Evolutionary conservation across 129 eudicot genomes (phyloP).

Genomic region (Flaveria brownii): DNA sequence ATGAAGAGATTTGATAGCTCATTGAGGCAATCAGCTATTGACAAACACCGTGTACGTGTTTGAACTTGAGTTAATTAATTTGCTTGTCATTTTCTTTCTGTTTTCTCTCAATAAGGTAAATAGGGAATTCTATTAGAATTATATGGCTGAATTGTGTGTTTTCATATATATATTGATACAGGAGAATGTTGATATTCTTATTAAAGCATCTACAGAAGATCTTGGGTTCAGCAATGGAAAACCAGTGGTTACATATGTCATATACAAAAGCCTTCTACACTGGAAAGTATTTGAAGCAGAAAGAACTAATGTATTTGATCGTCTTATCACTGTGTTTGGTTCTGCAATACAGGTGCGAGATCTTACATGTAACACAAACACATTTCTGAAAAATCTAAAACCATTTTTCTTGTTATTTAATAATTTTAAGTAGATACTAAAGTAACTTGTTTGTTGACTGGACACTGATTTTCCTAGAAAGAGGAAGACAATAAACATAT

Average conservation of each 20-base stretch:
- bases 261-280: slow-evolving; percentile 91
- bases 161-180: slow-evolving; percentile 31
- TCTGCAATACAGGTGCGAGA: slow-evolving; percentile 80
- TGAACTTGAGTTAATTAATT: slow-evolving; percentile 24
- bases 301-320: slow-evolving; percentile 86
- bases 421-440: slow-evolving; percentile 10
- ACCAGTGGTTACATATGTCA: slow-evolving; percentile 86
- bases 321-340: slow-evolving; percentile 82
- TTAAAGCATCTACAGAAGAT: slow-evolving; percentile 69
- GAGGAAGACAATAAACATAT: slow-evolving; percentile 74
- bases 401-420: not conserved
- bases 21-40: slow-evolving; percentile 52
- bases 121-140: not conserved
- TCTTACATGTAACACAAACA: slow-evolving; percentile 9
- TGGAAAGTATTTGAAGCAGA: slow-evolving; percentile 98
- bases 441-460: slow-evolving; percentile 11
- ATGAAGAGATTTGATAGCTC: slow-evolving; percentile 52
- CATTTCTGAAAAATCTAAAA: slow-evolving; percentile 10
- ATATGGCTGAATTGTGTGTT: not conserved
- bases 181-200: slow-evolving; percentile 89
- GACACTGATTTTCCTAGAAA: slow-evolving; percentile 45
- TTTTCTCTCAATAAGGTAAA: slow-evolving; percentile 7
- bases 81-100: slow-evolving; percentile 1
- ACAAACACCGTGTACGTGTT: slow-evolving; percentile 71
- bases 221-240: slow-evolving; percentile 88